Base-by-base conservation (phyloP, 2,329 filamentous ascomycete species). In the Gremmenia infestans region DNA sequence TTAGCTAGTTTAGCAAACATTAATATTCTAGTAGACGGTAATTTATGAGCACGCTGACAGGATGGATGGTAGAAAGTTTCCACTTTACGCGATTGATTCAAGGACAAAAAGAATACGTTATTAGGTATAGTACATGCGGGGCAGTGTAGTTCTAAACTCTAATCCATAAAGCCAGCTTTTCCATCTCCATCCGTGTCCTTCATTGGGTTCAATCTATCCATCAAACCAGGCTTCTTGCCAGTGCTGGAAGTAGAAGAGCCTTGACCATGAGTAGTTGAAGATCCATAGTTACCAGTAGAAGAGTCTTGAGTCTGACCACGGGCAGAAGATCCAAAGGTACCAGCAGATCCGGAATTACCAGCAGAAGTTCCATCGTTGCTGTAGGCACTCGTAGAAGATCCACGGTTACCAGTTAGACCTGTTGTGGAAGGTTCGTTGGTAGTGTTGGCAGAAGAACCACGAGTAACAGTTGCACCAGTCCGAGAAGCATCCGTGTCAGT, bases 191-290 rank as follows among this genome's bases (percentile, higher is more conserved):
- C 73, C 28, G 79, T 59, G 63, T 83, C 80, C 42, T 71, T 73
- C 68, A 70, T 75, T 2, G 81, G 80, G 70, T 84, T 83, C 39
- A 83, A 57, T 65, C 76, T 78, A 55, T 82, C 74, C 69, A 79
- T 66, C 57, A 84, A 59, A 15, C 72, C 70, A 1, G 79, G 73
- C 70, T 81, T 81, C 48, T 69, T 67, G 23, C 22, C 22, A 12
- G 60, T 64, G 17, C 58, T 53, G 7, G 32, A 36, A 2, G 46
- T 32, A 4, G 39, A 39, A 11, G 39, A 25, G 53, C 19, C 25
- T 17, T 53, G 47, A 17, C 63, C 53, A 11, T 45, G 60, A 36
- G 61, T 60, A 48, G 42, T 32, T 1, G 22, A 14, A 32, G 43
- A 15, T 4, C 42, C 15, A 23, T 40, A 14, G 12, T 53, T 28